Evolutionary conservation across 2,329 filamentous ascomycete species (phyloP).

Genomic region (Hirsutella thompsonii): DNA sequence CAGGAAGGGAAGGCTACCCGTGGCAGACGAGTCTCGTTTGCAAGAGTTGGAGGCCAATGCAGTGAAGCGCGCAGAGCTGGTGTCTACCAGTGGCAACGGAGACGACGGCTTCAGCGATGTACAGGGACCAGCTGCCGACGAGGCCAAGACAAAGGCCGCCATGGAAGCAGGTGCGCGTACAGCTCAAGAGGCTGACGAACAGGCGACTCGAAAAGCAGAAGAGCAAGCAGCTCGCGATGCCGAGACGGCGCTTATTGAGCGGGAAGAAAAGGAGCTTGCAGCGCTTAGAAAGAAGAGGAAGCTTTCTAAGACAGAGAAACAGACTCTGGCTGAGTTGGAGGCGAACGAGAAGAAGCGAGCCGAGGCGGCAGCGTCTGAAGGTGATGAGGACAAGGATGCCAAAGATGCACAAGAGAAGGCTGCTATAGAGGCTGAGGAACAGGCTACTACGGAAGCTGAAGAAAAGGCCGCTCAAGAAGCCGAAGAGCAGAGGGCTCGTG

Average conservation of each 20-base stretch:
- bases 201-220: conserved; percentile 13
- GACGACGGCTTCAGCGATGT: too few relatives aligned
- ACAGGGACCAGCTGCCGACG: conserved; percentile 14
- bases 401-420: conserved; percentile 2
- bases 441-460: conserved; percentile 23
- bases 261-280: too few relatives aligned
- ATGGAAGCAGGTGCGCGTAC: neutral
- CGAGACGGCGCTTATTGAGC: conserved; percentile 13
- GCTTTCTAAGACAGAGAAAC: too few relatives aligned
- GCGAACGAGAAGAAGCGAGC: too few relatives aligned
- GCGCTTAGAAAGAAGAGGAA: too few relatives aligned
- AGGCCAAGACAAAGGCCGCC: conserved; percentile 10
- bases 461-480: conserved; percentile 20
- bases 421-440: conserved; percentile 15
- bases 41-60: too few relatives aligned
- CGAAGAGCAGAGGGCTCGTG: conserved; percentile 16
- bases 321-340: too few relatives aligned
- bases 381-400: too few relatives aligned
- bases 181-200: conserved; percentile 1
- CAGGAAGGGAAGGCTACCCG: neutral
- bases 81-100: too few relatives aligned
- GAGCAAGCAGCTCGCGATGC: conserved; percentile 22
- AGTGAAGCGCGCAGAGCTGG: too few relatives aligned
- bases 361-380: too few relatives aligned
- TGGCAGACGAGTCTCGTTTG: too few relatives aligned